Evolutionary conservation across 306 rosid species (phyloP).

Genomic region (Morella rubra): DNA sequence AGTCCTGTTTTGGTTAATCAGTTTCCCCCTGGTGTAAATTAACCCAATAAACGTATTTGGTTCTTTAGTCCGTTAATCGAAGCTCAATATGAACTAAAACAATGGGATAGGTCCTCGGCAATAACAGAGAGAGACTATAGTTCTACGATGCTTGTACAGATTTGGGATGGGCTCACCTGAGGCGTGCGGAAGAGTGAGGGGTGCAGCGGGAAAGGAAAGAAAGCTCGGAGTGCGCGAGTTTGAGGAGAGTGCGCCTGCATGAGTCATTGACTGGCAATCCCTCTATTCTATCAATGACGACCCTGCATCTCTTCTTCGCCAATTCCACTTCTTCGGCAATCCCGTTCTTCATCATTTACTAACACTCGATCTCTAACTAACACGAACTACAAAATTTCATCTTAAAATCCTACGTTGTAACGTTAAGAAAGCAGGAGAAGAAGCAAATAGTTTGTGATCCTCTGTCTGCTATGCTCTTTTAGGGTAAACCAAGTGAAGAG

Average conservation of each 20-base stretch:
- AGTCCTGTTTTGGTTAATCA: neutral
- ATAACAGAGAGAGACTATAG: too few species aligned
- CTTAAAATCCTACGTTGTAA: too few species aligned
- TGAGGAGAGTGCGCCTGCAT: constrained; percentile 70
- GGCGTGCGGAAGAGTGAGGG: constrained; percentile 33
- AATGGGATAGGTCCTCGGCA: neutral
- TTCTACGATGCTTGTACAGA: neutral
- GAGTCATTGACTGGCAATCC: constrained; percentile 54
- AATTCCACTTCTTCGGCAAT: constrained; percentile 41
- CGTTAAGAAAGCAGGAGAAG: too few species aligned
- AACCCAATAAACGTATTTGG: neutral
- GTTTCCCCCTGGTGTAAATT: neutral
- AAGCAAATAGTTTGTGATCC: too few species aligned
- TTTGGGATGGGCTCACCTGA: constrained; percentile 43
- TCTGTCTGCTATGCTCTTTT: too few species aligned
- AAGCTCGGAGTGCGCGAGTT: constrained; percentile 65
- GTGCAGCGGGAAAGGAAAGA: constrained; percentile 59
- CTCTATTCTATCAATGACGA: constrained; percentile 50
- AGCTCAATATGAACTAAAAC: neutral
- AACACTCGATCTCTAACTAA: neutral
- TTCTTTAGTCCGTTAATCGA: neutral
- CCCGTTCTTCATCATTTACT: constrained; percentile 18
- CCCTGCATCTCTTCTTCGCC: constrained; percentile 75
- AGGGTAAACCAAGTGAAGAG: too few species aligned
- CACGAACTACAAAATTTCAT: too few species aligned